Evolutionary conservation across 495 filamentous ascomycete genomes (phyloP).

Genomic region (Tuber calosporum): DNA sequence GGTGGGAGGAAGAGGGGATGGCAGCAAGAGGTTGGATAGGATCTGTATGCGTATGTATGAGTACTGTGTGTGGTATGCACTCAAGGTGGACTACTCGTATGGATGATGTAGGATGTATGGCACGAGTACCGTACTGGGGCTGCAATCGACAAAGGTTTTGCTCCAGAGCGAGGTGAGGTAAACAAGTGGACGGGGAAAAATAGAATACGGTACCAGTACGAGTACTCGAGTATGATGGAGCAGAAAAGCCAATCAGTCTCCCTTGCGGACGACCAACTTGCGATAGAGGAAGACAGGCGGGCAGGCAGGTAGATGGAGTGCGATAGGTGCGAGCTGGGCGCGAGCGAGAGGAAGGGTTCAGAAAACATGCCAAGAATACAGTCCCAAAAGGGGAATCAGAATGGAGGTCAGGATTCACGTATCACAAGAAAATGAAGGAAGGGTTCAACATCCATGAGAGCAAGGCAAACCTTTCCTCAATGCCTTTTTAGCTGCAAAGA

Average conservation of each 20-base stretch:
- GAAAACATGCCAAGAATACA: background rate
- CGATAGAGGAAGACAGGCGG: background rate
- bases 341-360: background rate
- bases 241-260: background rate
- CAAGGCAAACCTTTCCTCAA: background rate
- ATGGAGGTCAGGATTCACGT: too few relatives aligned
- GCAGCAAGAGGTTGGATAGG: conserved; percentile 11
- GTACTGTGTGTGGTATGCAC: background rate
- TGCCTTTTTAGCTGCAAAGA: background rate
- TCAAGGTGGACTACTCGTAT: background rate
- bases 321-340: background rate
- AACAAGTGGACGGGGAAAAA: background rate
- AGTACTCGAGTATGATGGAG: background rate
- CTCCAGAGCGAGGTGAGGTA: background rate
- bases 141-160: background rate
- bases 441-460: background rate
- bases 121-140: background rate
- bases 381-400: background rate
- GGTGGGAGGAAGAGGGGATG: background rate
- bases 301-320: background rate
- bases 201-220: background rate
- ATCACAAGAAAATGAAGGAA: background rate
- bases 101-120: background rate
- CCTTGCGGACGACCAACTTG: background rate
- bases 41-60: conserved; percentile 2